Conservation (phyloP, 805 yeast genomes). For the Candida silvicultrix region DNA sequence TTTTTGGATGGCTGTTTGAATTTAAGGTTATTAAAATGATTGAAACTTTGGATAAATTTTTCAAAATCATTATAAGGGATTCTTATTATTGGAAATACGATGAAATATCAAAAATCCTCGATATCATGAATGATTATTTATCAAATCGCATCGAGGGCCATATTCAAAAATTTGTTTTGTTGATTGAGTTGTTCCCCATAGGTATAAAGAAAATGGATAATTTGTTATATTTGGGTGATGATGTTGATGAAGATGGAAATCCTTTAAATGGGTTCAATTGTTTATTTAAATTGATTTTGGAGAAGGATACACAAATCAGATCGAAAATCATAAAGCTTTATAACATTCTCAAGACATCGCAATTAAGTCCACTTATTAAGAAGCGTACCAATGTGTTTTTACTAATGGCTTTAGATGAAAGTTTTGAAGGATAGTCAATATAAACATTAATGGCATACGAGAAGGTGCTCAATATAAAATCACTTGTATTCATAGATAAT, state of each 20-base stretch:
- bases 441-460: too few relatives aligned
- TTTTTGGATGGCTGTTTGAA: conserved; percentile 28
- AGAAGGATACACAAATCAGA: conserved; percentile 7
- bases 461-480: too few relatives aligned
- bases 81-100: neutral
- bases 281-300: conserved; percentile 15
- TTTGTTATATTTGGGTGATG: conserved; percentile 12
- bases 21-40: conserved; percentile 18
- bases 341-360: conserved; percentile 4
- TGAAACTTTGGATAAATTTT: conserved; percentile 12
- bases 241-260: conserved; percentile 1
- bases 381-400: conserved; percentile 14
- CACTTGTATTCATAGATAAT: too few relatives aligned
- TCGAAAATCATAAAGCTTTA: conserved; percentile 6
- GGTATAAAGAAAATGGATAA: conserved; percentile 1
- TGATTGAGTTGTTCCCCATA: conserved; percentile 19
- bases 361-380: conserved; percentile 10
- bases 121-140: conserved; percentile 5
- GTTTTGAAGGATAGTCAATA: too few relatives aligned
- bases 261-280: conserved; percentile 5
- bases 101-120: neutral
- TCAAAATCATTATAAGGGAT: neutral
- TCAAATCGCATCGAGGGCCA: conserved; percentile 4
- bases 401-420: conserved; percentile 1
- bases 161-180: conserved; percentile 13